phyloP scores from a whole-genome alignment of 2,329 filamentous ascomycete species.

The Diplocarpon mali region DNA sequence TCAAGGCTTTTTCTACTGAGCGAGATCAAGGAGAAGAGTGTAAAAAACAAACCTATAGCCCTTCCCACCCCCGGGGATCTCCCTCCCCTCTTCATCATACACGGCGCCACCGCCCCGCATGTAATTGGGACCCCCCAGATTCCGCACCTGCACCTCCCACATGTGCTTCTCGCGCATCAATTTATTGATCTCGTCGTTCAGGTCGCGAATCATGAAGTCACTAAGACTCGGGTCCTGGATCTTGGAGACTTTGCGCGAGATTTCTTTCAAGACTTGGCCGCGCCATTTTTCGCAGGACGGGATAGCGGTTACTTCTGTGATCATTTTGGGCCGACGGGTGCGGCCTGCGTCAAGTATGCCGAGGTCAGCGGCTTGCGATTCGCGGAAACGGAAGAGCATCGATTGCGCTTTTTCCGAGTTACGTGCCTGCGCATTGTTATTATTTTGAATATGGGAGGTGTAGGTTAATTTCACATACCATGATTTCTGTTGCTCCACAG shows the following conservation, averaged over 20 bases:
- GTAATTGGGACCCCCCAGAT: slow-evolving; percentile 94
- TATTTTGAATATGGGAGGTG: neutral
- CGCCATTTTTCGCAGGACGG: slow-evolving; percentile 94
- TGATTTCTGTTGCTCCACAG: slow-evolving; percentile 14
- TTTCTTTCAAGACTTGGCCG: slow-evolving; percentile 92
- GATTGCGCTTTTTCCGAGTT: slow-evolving; percentile 98
- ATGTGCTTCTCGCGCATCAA: slow-evolving; percentile 98
- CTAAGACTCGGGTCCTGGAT: slow-evolving; percentile 88
- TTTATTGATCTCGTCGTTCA: slow-evolving; percentile 99
- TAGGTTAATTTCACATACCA: slow-evolving; percentile 23
- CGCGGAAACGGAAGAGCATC: slow-evolving; percentile 99
- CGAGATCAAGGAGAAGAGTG: neutral
- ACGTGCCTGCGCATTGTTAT: slow-evolving; percentile 53
- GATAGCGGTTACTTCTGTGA: slow-evolving; percentile 76
- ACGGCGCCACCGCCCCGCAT: slow-evolving; percentile 39
- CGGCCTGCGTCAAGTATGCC: slow-evolving; percentile 92
- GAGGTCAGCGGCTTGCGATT: slow-evolving; percentile 88
- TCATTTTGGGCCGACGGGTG: slow-evolving; percentile 79
- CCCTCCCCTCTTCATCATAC: slow-evolving; percentile 42
- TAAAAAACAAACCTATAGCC: slow-evolving; percentile 74
- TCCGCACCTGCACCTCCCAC: slow-evolving; percentile 96
- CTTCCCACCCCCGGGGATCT: slow-evolving; percentile 60
- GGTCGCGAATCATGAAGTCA: slow-evolving; percentile 93
- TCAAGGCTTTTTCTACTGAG: neutral
- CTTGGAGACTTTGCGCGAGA: slow-evolving; percentile 89